phyloP scores from a whole-genome alignment of 805 yeast species.

The Candida coleopterorum region DNA sequence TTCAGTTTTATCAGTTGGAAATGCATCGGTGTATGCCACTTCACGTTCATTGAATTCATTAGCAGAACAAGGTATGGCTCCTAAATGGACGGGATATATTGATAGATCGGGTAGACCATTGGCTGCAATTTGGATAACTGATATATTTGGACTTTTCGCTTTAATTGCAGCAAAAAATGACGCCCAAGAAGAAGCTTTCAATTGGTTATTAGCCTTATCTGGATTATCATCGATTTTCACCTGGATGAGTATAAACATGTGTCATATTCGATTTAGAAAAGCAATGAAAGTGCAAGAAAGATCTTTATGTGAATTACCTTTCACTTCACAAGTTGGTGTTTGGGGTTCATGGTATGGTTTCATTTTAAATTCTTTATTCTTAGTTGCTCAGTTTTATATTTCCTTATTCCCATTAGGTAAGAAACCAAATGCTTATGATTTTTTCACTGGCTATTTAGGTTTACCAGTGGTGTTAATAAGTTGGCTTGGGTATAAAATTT shows the following conservation, averaged over 20 bases:
- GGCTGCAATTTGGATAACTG: constrained; percentile 47
- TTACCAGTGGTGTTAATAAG: constrained; percentile 26
- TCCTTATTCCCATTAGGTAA: constrained; percentile 57
- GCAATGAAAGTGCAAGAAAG: constrained; percentile 55
- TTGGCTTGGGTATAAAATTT: constrained; percentile 28
- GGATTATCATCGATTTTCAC: constrained; percentile 60
- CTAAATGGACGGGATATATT: constrained; percentile 52
- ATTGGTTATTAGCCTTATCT: constrained; percentile 63
- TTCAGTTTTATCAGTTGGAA: constrained; percentile 67
- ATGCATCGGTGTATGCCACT: constrained; percentile 65
- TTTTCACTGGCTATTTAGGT: constrained; percentile 30
- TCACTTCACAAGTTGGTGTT: constrained; percentile 46
- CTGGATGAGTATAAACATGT: constrained; percentile 56
- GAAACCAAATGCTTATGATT: constrained; percentile 25
- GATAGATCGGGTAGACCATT: constrained; percentile 68
- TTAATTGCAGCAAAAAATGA: constrained; percentile 53
- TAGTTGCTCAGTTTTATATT: constrained; percentile 62
- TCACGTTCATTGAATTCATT: constrained; percentile 63
- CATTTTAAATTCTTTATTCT: constrained; percentile 43
- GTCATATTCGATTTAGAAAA: constrained; percentile 57
- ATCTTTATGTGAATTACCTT: constrained; percentile 48
- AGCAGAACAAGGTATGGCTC: constrained; percentile 61
- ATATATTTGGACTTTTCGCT: constrained; percentile 55
- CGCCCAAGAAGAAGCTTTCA: constrained; percentile 50
- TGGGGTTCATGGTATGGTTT: constrained; percentile 52